phyloP scores from a whole-genome alignment of 768 basidiomycete genomes.

The Clathrus columnatus region DNA sequence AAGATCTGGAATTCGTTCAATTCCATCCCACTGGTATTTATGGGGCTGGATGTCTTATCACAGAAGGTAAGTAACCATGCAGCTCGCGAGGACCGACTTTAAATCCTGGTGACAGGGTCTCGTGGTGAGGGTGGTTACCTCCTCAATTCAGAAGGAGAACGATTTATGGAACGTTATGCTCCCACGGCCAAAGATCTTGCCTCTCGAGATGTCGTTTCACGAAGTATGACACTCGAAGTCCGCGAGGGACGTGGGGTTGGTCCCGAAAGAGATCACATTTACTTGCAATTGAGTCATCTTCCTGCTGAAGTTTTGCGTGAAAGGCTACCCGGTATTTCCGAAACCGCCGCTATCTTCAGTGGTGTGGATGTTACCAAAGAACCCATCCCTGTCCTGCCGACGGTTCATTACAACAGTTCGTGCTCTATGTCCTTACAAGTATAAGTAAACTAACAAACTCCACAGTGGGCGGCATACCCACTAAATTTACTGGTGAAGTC shows the following conservation, averaged over 20 bases:
- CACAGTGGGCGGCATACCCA: slow-evolving; percentile 98
- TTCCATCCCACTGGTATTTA: slow-evolving; percentile 99
- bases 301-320: slow-evolving; percentile 94
- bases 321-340: slow-evolving; percentile 96
- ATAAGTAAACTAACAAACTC: slow-evolving; percentile 15
- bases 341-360: slow-evolving; percentile 97
- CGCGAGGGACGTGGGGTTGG: slow-evolving; percentile 99
- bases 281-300: slow-evolving; percentile 93
- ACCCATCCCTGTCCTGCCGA: slow-evolving; percentile 96
- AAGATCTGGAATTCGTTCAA: slow-evolving; percentile 98
- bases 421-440: slow-evolving; percentile 9
- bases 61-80: slow-evolving; percentile 69
- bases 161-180: slow-evolving; percentile 99
- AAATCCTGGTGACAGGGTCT: slow-evolving; percentile 51
- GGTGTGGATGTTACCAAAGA: slow-evolving; percentile 99
- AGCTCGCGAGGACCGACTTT: too few species aligned
- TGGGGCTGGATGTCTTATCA: slow-evolving; percentile 97
- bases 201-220: slow-evolving; percentile 97
- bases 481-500: slow-evolving; percentile 96
- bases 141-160: slow-evolving; percentile 96
- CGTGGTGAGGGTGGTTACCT: slow-evolving; percentile 99
- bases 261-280: slow-evolving; percentile 95
- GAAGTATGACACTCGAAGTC: slow-evolving; percentile 98
- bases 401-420: slow-evolving; percentile 98
- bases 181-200: slow-evolving; percentile 99